Conservation (phyloP, 2,329 filamentous ascomycete species). For the Trichoderma pleuroti region DNA sequence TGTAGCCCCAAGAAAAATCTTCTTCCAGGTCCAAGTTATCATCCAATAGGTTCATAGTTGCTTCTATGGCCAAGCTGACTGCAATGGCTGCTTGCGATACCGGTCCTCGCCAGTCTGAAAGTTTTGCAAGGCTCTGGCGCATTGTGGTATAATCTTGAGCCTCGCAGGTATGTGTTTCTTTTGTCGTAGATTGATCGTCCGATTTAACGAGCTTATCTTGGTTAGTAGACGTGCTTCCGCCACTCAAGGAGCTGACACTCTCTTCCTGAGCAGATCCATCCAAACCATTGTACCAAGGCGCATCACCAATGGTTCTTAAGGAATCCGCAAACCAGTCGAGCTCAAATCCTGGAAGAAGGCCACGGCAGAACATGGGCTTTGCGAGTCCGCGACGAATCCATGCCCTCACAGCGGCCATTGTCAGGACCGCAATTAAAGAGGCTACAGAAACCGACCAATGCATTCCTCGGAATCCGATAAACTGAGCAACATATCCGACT, state of each 20-base stretch:
- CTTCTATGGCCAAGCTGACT: conserved; percentile 24
- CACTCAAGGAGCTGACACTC: background rate
- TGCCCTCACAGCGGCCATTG: background rate
- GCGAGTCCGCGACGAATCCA: background rate
- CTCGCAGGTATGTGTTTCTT: background rate
- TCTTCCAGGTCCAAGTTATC: background rate
- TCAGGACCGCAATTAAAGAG: background rate
- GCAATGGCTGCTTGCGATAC: conserved; percentile 15
- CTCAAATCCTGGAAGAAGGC: background rate
- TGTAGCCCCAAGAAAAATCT: background rate
- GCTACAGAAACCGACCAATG: background rate
- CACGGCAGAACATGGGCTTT: background rate
- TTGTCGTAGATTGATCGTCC: background rate
- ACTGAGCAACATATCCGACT: conserved; percentile 29
- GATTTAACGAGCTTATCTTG: background rate
- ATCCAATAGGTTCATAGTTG: background rate
- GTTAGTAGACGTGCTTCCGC: background rate
- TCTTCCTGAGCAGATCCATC: background rate
- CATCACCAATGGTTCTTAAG: background rate
- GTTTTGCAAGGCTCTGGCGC: background rate
- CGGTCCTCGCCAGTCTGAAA: background rate
- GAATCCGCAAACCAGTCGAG: conserved; percentile 3
- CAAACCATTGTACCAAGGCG: background rate
- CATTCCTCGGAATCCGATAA: conserved; percentile 23
- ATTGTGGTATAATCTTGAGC: background rate